Base-by-base conservation (phyloP, 495 filamentous ascomycete genomes). In the Aspergillus taichungensis region DNA sequence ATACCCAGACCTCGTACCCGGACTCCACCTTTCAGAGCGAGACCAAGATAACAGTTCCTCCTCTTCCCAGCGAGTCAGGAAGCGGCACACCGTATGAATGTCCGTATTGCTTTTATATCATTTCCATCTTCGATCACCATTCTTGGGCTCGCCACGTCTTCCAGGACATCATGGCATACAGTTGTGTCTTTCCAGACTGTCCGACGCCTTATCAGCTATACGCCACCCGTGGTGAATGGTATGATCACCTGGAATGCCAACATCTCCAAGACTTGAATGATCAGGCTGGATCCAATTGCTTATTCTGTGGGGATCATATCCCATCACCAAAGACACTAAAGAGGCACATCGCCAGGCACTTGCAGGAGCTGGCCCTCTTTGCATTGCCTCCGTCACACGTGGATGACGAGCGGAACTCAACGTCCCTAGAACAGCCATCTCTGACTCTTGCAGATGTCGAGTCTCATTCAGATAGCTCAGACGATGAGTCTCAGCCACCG, bases 91-190 rank as follows among this genome's bases (percentile, higher is more conserved):
- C 39, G 3, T 64, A 57, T 42, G 51, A 57, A 37, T 64, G 61
- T 41, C 61, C 59, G 0, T 64, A 57, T 45, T 64, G 59, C 46
- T 56, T 46, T 28, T 40, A 43, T 8, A 42, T 57, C 3, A 61
- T 56, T 37, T 49, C 46, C 2, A 40, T 49, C n/a, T 10, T 12
- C 3, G 33, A 46, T n/a, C 31, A 32, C 8, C 30, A 30, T 11
- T 40, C 36, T 14, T 61, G 60, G 59, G 45, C 43, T 9, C 46
- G 48, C 1, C 62, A 65, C 51, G 37, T 65, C n/a, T 62, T 63
- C 36, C 37, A 40, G 1, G 62, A 65, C 13, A 27, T 65, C 13
- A 50, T 51, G 52, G 57, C 62, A 5, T 65, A 65, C 43, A 32
- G 52, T 1, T 63, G 62, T 37, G 9, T 55, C 1, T 50, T 51